Percentiles rank a stretch among this genome's conserved stretches.
Conservation (phyloP, 2,329 filamentous ascomycete species). For the Fusarium udum region DNA sequence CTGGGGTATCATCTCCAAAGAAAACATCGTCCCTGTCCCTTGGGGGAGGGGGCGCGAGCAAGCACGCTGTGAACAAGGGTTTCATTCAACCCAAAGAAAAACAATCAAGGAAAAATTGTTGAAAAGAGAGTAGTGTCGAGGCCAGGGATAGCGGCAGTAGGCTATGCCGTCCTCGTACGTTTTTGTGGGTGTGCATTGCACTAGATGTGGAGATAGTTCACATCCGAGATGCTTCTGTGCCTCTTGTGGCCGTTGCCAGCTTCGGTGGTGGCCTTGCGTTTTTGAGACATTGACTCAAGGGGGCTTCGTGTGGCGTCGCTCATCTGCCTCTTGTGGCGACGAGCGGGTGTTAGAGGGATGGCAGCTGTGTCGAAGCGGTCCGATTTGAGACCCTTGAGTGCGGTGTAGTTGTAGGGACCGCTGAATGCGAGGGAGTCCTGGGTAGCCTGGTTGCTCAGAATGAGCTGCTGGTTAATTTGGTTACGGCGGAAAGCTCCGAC, state of each 20-base stretch:
- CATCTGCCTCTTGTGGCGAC: slow-evolving; percentile 63
- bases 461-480: slow-evolving; percentile 69
- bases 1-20: slow-evolving; percentile 38
- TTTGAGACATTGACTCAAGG: slow-evolving; percentile 58
- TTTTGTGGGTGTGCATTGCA: slow-evolving; percentile 38
- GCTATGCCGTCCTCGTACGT: slow-evolving; percentile 60
- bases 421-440: slow-evolving; percentile 71
- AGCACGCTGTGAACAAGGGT: slow-evolving; percentile 37
- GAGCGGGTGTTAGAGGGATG: slow-evolving; percentile 73
- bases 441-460: slow-evolving; percentile 68
- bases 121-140: slow-evolving; percentile 45
- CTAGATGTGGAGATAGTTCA: slow-evolving; percentile 59
- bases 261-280: slow-evolving; percentile 64
- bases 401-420: slow-evolving; percentile 67
- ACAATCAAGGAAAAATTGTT: slow-evolving; percentile 28
- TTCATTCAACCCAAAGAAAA: slow-evolving; percentile 26
- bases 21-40: slow-evolving; percentile 28
- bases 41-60: slow-evolving; percentile 6
- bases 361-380: slow-evolving; percentile 73
- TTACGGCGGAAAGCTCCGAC: slow-evolving; percentile 82
- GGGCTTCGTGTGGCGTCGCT: slow-evolving; percentile 60
- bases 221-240: slow-evolving; percentile 68
- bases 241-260: slow-evolving; percentile 60
- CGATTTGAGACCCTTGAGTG: slow-evolving; percentile 70
- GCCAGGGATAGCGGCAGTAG: slow-evolving; percentile 54